Evolutionary conservation across 345 rosid species (phyloP).

Genomic region (Psidium friedrichsthalianum): DNA sequence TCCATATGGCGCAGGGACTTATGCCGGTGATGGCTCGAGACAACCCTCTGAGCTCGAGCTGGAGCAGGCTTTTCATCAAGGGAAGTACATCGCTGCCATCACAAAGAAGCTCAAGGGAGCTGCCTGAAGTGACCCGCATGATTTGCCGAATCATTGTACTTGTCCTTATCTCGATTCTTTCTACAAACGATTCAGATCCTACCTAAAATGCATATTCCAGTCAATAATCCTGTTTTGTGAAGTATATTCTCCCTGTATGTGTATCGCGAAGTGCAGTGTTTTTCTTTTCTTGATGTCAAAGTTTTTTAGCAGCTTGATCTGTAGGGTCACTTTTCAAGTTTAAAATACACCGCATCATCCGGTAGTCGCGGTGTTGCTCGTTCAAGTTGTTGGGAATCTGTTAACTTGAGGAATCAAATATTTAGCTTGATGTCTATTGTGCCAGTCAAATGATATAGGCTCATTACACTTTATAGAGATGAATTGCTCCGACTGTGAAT

Average conservation of each 20-base stretch:
- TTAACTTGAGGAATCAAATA: not conserved
- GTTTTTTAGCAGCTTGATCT: not conserved
- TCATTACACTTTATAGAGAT: not conserved
- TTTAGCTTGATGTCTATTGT: not conserved
- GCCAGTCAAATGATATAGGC: not conserved
- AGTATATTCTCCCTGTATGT: not conserved
- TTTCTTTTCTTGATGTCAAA: not conserved
- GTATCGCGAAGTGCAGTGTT: not conserved
- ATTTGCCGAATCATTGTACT: not conserved
- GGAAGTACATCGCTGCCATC: slow-evolving; percentile 75
- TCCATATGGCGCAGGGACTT: slow-evolving; percentile 94
- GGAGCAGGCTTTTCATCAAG: slow-evolving; percentile 92
- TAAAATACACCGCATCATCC: not conserved
- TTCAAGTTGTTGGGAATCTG: not conserved
- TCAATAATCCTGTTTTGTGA: not conserved
- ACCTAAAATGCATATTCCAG: not conserved
- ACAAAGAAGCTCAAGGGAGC: slow-evolving; percentile 82
- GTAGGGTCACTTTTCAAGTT: not conserved
- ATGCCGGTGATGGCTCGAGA: slow-evolving; percentile 83
- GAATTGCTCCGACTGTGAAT: not conserved
- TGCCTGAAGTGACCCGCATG: slow-evolving; percentile 14
- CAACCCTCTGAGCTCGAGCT: slow-evolving; percentile 79
- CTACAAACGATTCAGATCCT: not conserved
- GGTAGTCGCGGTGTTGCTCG: not conserved
- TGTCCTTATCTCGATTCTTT: not conserved